Percentiles rank a stretch among this genome's conserved stretches.
phyloP scores from a whole-genome alignment of 176 grass and related monocot genomes.

The Zea luxurians region DNA sequence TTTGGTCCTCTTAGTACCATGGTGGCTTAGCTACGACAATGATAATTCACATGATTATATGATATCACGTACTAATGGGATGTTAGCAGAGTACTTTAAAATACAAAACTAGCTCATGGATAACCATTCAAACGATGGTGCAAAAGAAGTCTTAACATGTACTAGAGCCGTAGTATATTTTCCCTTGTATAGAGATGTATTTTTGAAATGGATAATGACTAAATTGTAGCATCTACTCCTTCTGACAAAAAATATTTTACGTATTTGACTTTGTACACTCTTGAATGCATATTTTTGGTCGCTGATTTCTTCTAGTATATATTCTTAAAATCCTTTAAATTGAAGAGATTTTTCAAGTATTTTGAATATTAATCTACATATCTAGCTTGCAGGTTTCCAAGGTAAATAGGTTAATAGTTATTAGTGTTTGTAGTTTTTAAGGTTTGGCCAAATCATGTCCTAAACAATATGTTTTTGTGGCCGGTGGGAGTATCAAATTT shows the following conservation, averaged over 20 bases:
- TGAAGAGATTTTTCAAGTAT: neutral
- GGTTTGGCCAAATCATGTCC: neutral
- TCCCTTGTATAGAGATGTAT: neutral
- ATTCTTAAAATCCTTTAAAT: neutral
- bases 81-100: slow-evolving; percentile 16
- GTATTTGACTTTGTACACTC: neutral
- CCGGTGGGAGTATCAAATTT: neutral
- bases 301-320: neutral
- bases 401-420: neutral
- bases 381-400: neutral
- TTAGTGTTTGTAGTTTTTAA: neutral
- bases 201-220: slow-evolving; percentile 10
- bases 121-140: neutral
- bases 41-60: neutral
- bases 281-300: neutral
- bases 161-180: neutral
- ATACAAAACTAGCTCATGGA: slow-evolving; percentile 1
- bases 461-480: neutral
- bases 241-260: neutral
- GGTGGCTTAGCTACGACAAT: too few species aligned
- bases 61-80: slow-evolving; percentile 1
- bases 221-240: neutral
- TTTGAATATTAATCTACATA: neutral
- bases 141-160: slow-evolving; percentile 10
- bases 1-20: too few species aligned